Base-by-base conservation (phyloP, 2,329 filamentous ascomycete species). In the Ceratocystiopsis brevicomis region DNA sequence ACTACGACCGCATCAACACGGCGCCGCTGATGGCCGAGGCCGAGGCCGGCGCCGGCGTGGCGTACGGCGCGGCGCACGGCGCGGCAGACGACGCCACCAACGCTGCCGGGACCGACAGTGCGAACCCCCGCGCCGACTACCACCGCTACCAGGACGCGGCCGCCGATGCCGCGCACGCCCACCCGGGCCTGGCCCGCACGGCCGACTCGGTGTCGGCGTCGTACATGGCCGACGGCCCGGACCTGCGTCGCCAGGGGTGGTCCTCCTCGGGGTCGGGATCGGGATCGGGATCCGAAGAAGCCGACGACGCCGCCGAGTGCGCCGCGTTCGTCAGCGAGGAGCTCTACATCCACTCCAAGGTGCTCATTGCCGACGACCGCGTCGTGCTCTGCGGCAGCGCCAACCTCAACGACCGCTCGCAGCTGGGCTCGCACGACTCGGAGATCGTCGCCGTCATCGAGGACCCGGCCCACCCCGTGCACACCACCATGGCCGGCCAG, bases 371-470 rank as follows among this genome's bases (percentile, higher is more conserved):
- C 38, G 85, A 93, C 54, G 86, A 93, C 57, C 69, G 73, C 9
- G 68, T 81, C 41, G 81, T 85, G 45, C 87, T 93, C 50, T 87
- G 81, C 56, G 85, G 86, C 48, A 84, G 61, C 13, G 68, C 51
- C 50, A 71, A 70, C 53, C 59, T 73, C 45, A 73, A 76, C 54
- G 67, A 73, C 53, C 65, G 69, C 46, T 87, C 80, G 3, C 82
- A 94, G 62, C 71, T 92, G 4, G 86, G 86, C 35, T 71, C 73
- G 45, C 85, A 92, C 60, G 86, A 94, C 61, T 86, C 80, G 1
- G 86, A 94, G 58, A 85, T 93, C 45, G 84, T 84, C 17, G 81
- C 92, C 49, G 71, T 92, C 47, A 82, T 93, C 53, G 80, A 90
- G 59, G 86, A 93, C 56, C 71, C 73, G 4, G 71, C 76, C 2